phyloP scores from a whole-genome alignment of 2,329 filamentous ascomycete genomes.

The Exophiala aquamarina region DNA sequence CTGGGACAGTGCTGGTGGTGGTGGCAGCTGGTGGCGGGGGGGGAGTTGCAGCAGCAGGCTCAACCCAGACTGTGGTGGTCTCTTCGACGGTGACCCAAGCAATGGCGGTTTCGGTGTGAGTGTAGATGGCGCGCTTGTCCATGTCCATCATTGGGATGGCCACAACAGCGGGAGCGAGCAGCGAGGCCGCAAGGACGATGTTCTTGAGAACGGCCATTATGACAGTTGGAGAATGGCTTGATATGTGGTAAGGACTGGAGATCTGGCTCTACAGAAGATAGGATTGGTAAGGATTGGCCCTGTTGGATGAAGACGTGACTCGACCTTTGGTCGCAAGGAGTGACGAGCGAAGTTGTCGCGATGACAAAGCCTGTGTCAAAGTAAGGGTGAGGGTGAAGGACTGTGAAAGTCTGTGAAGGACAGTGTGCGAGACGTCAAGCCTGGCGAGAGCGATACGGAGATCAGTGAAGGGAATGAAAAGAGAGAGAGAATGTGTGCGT shows the following conservation, averaged over 20 bases:
- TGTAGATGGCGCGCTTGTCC: constrained; percentile 14
- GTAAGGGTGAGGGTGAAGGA: neutral
- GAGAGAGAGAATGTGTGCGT: constrained; percentile 12
- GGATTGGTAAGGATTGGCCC: constrained; percentile 1
- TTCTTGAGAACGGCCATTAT: constrained; percentile 27
- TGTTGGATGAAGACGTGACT: constrained; percentile 14
- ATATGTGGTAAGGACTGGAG: too few relatives aligned
- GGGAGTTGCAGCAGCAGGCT: constrained; percentile 5
- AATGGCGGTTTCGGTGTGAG: constrained; percentile 24
- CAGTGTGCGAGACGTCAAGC: constrained; percentile 18
- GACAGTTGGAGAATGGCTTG: constrained; percentile 3
- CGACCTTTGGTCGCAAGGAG: neutral
- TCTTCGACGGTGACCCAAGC: constrained; percentile 25
- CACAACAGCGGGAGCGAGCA: constrained; percentile 21
- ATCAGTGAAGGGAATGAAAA: constrained; percentile 5
- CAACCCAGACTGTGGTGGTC: constrained; percentile 27
- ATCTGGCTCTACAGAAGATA: constrained; percentile 24
- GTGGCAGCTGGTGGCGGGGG: neutral
- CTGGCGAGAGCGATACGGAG: constrained; percentile 9
- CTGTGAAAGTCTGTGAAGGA: constrained; percentile 3
- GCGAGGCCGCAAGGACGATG: constrained; percentile 24
- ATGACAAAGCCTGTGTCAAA: constrained; percentile 22
- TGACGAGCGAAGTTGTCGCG: constrained; percentile 14
- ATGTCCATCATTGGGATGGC: constrained; percentile 20
- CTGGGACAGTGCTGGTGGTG: neutral